phyloP scores from a whole-genome alignment of 805 yeast genomes.

The Zygoascus ofunaensis region DNA sequence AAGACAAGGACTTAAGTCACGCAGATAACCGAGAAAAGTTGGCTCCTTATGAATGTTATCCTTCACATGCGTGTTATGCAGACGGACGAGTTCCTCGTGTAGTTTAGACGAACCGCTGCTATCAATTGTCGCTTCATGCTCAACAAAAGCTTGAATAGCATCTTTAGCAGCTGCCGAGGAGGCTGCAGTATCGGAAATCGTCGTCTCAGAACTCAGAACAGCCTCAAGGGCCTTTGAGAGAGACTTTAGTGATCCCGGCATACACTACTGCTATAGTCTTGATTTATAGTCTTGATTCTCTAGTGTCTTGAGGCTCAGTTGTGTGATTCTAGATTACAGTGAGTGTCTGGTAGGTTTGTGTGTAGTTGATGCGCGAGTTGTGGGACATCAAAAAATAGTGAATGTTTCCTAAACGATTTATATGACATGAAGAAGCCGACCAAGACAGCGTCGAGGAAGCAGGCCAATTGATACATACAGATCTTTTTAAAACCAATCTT shows the following conservation, averaged over 20 bases:
- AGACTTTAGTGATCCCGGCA: constrained; percentile 2
- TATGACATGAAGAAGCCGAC: too few species aligned
- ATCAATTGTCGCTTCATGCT: constrained; percentile 13
- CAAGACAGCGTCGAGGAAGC: too few species aligned
- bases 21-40: constrained; percentile 25
- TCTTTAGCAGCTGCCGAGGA: constrained; percentile 5
- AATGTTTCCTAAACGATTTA: too few species aligned
- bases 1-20: constrained; percentile 26
- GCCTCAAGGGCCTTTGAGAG: constrained; percentile 10
- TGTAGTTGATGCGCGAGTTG: too few species aligned
- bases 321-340: too few species aligned
- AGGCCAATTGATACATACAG: too few species aligned
- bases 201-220: neutral
- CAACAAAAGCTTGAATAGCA: constrained; percentile 7
- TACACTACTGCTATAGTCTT: too few species aligned
- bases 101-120: constrained; percentile 22
- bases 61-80: constrained; percentile 17
- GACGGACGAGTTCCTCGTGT: constrained; percentile 28
- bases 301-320: too few species aligned
- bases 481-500: too few species aligned
- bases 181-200: constrained; percentile 2
- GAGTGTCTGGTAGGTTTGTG: too few species aligned
- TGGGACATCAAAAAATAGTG: too few species aligned
- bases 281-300: too few species aligned
- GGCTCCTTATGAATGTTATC: constrained; percentile 16